Evolutionary conservation across 2,329 filamentous ascomycete genomes (phyloP), one percentile per base, ranked within the genome.

Genomic region (Bisporella sp.): DNA sequence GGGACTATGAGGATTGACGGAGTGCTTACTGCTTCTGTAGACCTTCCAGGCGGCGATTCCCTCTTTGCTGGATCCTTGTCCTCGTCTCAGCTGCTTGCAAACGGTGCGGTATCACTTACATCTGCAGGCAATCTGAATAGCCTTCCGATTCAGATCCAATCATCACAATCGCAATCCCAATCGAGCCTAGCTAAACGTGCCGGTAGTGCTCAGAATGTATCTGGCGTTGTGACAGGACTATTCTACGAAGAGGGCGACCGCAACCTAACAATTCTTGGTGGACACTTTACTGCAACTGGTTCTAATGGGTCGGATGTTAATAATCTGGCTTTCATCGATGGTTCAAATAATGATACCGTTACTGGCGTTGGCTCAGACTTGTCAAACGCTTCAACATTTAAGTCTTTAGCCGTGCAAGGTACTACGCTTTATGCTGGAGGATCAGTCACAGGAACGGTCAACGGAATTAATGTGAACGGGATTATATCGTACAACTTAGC

Each of bases 201-300:
- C 35, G 64, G 61, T 40, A 64, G 62, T 32, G 65, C 64, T 31
- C 66, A 73, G 41, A 74, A 74, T 55, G 68, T 78, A 6, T 76
- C 77, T 3, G 89, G 89, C 31, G 83, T 95, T n/a, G 75, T 85
- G 28, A 81, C 87, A 6, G 93, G 89, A 31, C 71, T 83, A 2
- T 96, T 95, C 64, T 89, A 95, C 66, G 79, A 77, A 39, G 74
- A 77, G 12, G 79, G 81, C 55, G 74, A 73, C 52, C 78, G 81
- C 56, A 96, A 96, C 67, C 76, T 95, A 50, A 97, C 93, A 0
- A 79, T 97, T 39, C 75, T 97, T 31, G 93, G 84, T 45, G 93
- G 93, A 1, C 89, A 90, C 61, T 99, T 99, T 65, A 79, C 79
- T 6, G 84, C 88, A 1, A 80, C 74, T 31, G 79, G 79, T 11